phyloP scores from a whole-genome alignment of 148 eudicot genomes.

The Vaccinium myrtillus region DNA sequence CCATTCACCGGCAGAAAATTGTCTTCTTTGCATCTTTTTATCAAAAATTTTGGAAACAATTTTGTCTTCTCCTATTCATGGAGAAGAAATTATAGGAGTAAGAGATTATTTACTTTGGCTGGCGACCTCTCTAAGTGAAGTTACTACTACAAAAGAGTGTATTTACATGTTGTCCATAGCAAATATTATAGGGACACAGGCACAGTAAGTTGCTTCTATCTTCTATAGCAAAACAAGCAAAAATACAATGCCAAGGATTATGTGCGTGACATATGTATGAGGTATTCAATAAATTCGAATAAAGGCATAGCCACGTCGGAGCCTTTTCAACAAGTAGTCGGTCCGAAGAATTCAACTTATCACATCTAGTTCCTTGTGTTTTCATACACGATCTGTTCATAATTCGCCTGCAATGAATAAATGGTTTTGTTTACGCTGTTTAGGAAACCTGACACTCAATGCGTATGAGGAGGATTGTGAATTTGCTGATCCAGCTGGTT shows the following conservation, averaged over 20 bases:
- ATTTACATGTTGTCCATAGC: background rate
- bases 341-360: background rate
- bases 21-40: too few species aligned
- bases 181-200: background rate
- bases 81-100: background rate
- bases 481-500: constrained; percentile 98
- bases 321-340: background rate
- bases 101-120: background rate
- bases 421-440: background rate
- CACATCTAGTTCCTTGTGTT: background rate
- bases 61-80: background rate
- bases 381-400: background rate
- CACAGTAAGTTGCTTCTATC: background rate
- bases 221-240: background rate
- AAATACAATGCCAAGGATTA: background rate
- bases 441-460: constrained; percentile 75
- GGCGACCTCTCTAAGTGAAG: background rate
- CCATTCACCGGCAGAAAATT: too few species aligned
- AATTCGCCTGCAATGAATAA: too few species aligned
- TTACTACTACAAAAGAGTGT: background rate
- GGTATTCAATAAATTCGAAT: too few species aligned
- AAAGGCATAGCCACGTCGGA: background rate
- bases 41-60: background rate
- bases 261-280: background rate
- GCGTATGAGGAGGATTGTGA: constrained; percentile 94